Evolutionary conservation across 225 moss, liverwort and hornwort genomes (phyloP).

Genomic region (Physcomitrium patens): DNA sequence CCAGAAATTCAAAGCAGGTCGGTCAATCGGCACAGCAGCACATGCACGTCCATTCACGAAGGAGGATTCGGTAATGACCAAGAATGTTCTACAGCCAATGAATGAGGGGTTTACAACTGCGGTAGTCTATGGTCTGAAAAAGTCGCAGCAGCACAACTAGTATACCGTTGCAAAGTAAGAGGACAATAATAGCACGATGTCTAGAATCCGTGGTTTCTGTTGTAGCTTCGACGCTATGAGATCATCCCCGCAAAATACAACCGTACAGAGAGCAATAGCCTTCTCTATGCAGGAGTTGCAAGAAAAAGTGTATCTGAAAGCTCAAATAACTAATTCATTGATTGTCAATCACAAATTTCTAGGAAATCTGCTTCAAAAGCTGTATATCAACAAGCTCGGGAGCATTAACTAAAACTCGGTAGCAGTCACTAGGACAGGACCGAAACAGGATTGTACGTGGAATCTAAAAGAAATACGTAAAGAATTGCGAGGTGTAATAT

Average conservation of each 20-base stretch:
- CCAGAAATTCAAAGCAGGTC: too few relatives aligned
- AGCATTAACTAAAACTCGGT: not conserved
- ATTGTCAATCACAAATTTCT: not conserved
- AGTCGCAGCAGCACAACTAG: not conserved
- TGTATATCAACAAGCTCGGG: not conserved
- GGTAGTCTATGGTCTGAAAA: not conserved
- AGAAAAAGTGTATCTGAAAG: not conserved
- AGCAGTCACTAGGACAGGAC: not conserved
- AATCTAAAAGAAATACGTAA: not conserved
- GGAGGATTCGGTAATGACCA: not conserved
- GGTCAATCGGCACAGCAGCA: too few relatives aligned
- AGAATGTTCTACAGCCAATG: not conserved
- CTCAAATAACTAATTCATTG: not conserved
- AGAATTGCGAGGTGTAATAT: not conserved
- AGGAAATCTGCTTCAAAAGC: conserved; percentile 19
- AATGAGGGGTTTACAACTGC: not conserved
- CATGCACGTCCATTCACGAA: not conserved
- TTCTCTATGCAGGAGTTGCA: not conserved
- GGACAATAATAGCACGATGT: not conserved
- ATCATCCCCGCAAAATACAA: not conserved
- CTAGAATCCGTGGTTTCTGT: not conserved
- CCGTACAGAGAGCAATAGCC: not conserved
- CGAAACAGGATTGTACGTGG: not conserved
- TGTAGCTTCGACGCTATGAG: not conserved
- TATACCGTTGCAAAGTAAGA: not conserved